Conservation (phyloP, 768 basidiomycete species). For the Auricularia heimuer region DNA sequence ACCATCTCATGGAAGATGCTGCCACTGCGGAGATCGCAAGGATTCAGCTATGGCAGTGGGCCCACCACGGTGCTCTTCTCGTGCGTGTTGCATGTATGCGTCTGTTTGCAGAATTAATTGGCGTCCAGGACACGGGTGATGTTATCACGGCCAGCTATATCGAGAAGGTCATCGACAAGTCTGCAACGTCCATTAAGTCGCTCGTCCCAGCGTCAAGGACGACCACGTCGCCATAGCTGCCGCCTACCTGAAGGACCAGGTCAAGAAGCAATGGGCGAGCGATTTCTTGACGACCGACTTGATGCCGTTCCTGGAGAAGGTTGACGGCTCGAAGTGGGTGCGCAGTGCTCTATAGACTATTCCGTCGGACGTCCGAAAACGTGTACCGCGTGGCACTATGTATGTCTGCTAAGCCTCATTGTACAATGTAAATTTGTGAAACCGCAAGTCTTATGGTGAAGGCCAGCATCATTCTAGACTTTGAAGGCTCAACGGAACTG, state of each 20-base stretch:
- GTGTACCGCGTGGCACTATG: background rate
- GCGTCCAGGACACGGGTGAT: conserved; percentile 49
- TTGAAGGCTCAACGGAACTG: no score
- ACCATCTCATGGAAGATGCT: conserved; percentile 95
- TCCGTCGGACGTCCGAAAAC: background rate
- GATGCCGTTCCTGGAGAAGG: conserved; percentile 72
- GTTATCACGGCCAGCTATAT: conserved; percentile 61
- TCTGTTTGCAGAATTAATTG: conserved; percentile 2
- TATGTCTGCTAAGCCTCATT: background rate
- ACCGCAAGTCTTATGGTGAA: no score
- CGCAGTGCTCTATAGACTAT: conserved; percentile 14
- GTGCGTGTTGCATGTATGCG: background rate
- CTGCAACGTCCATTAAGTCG: conserved; percentile 56
- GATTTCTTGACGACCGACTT: conserved; percentile 96
- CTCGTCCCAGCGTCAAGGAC: conserved; percentile 54
- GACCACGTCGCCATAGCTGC: conserved; percentile 64
- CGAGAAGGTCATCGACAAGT: conserved; percentile 56
- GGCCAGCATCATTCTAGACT: no score
- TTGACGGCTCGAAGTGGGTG: conserved; percentile 62
- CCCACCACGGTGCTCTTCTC: conserved; percentile 45
- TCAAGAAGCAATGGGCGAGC: conserved; percentile 75
- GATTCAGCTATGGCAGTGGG: conserved; percentile 98
- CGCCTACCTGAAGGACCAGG: conserved; percentile 72
- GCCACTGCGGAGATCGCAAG: conserved; percentile 98
- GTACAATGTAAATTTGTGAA: no score